Evolutionary conservation across 176 grass and related monocot species (phyloP).

Genomic region (Triticum timopheevii): DNA sequence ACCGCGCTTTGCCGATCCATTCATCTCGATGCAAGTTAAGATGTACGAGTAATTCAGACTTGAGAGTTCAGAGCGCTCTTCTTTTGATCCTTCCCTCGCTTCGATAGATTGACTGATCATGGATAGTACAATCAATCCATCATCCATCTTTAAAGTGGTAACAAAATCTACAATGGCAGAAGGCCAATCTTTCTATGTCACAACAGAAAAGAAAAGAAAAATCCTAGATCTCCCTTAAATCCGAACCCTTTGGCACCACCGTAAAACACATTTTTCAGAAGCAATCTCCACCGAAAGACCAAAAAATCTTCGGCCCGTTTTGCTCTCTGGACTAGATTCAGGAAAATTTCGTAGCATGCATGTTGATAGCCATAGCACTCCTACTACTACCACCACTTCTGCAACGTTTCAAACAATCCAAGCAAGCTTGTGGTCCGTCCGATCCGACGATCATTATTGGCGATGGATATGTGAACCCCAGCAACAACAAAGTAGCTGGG

Average conservation of each 20-base stretch:
- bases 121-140: not conserved
- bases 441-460: not conserved
- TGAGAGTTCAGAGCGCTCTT: not conserved
- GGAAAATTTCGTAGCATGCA: not conserved
- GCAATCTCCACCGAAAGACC: not conserved
- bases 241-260: not conserved
- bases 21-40: slow-evolving; percentile 21
- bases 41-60: not conserved
- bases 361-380: no score
- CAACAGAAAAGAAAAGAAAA: no score
- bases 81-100: not conserved
- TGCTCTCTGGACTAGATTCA: not conserved
- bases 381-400: no score
- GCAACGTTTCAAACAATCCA: not conserved
- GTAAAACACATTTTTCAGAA: not conserved
- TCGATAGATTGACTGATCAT: not conserved
- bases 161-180: not conserved
- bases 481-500: slow-evolving; percentile 28
- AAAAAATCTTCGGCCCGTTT: not conserved
- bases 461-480: slow-evolving; percentile 34
- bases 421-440: not conserved
- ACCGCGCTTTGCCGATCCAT: slow-evolving; percentile 37
- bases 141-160: not conserved
- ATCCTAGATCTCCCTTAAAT: not conserved
- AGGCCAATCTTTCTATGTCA: no score